Evolutionary conservation across 2,329 filamentous ascomycete genomes (phyloP).

Genomic region (Microdochium paspali): DNA sequence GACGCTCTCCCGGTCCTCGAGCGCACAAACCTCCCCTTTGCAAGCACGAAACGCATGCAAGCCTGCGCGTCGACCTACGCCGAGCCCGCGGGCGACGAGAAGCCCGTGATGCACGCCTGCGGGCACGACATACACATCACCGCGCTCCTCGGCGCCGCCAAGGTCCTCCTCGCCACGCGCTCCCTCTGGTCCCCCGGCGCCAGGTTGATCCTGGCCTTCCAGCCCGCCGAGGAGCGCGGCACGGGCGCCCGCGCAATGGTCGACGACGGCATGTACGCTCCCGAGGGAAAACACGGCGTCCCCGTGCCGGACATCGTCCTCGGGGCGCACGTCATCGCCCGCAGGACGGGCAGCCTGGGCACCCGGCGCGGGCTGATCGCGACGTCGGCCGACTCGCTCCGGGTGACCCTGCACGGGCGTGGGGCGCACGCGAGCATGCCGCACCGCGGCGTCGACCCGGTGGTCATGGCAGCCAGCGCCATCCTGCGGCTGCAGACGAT

Average conservation of each 20-base stretch:
- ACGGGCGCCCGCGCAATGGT: slow-evolving; percentile 41
- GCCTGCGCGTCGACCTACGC: slow-evolving; percentile 18
- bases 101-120: slow-evolving; percentile 59
- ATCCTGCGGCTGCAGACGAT: slow-evolving; percentile 25
- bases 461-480: slow-evolving; percentile 29
- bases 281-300: slow-evolving; percentile 4
- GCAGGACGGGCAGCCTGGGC: slow-evolving; percentile 20
- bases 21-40: slow-evolving; percentile 34
- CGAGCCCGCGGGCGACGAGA: slow-evolving; percentile 29
- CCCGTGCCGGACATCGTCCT: slow-evolving; percentile 23
- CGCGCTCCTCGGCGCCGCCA: slow-evolving; percentile 45
- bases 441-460: slow-evolving; percentile 33
- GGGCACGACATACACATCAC: slow-evolving; percentile 60
- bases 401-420: slow-evolving; percentile 22
- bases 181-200: slow-evolving; percentile 50
- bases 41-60: slow-evolving; percentile 25
- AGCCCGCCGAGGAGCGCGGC: slow-evolving; percentile 57
- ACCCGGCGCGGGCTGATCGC: slow-evolving; percentile 14
- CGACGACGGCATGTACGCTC: slow-evolving; percentile 23
- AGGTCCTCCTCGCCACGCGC: slow-evolving; percentile 32
- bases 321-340: slow-evolving; percentile 24
- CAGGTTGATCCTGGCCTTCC: slow-evolving; percentile 49
- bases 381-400: slow-evolving; percentile 14
- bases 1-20: slow-evolving; percentile 39
- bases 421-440: slow-evolving; percentile 33